Evolutionary conservation across 139 green algal species (phyloP).

Genomic region (Pseudopediastrum boryanum): DNA sequence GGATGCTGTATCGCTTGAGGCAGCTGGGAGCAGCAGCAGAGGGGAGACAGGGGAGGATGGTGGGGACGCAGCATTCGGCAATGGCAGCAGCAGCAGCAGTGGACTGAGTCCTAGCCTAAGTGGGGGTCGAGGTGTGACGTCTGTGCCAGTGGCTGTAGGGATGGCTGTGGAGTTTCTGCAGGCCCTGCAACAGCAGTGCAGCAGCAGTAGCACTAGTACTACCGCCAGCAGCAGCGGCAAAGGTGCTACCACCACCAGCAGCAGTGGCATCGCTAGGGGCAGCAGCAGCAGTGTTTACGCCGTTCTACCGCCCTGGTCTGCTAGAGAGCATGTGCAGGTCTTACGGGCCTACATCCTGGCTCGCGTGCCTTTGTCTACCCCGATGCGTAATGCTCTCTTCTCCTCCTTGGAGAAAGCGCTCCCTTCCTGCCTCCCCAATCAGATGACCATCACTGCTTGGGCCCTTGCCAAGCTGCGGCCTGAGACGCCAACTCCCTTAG

Average conservation of each 20-base stretch:
- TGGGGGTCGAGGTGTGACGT: too few relatives aligned
- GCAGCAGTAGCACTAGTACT: not conserved
- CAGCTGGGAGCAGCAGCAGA: constrained; percentile 2
- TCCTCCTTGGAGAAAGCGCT: not conserved
- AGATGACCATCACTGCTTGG: constrained; percentile 29
- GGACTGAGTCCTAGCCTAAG: not conserved
- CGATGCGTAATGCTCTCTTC: constrained; percentile 3
- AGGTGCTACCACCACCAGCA: not conserved
- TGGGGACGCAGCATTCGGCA: not conserved
- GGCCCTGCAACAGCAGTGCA: not conserved
- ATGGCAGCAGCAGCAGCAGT: constrained; percentile 6
- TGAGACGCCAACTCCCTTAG: too few relatives aligned
- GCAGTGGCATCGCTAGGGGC: not conserved
- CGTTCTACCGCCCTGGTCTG: too few relatives aligned
- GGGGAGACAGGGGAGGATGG: not conserved
- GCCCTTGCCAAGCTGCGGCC: constrained; percentile 16
- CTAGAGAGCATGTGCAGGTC: too few relatives aligned
- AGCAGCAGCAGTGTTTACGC: not conserved
- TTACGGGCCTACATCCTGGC: not conserved
- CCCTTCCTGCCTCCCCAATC: not conserved
- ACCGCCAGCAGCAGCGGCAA: constrained; percentile 6
- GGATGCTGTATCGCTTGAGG: too few relatives aligned
- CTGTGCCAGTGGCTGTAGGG: too few relatives aligned
- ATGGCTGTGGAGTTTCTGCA: too few relatives aligned
- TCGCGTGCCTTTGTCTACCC: not conserved